Evolutionary conservation across 2,329 filamentous ascomycete genomes (phyloP).

Genomic region (Alternaria infectoria): DNA sequence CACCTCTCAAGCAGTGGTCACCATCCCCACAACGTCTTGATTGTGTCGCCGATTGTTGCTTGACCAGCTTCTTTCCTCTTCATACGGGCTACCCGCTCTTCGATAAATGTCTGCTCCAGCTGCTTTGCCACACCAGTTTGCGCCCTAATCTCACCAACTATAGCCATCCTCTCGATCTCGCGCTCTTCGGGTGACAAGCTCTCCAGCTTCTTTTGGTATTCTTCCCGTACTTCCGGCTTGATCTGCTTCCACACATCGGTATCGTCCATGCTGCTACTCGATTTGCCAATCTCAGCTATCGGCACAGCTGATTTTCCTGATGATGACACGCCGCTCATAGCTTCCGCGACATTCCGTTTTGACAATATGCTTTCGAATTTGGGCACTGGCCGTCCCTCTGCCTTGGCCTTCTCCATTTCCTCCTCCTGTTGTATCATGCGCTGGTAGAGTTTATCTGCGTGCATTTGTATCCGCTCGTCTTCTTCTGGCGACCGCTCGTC

Average conservation of each 20-base stretch:
- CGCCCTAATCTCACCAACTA: constrained; percentile 44
- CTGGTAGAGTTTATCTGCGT: constrained; percentile 89
- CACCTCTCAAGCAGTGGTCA: constrained; percentile 18
- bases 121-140: constrained; percentile 39
- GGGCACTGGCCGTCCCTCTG: constrained; percentile 60
- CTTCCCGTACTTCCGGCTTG: constrained; percentile 36
- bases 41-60: constrained; percentile 46
- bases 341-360: constrained; percentile 38
- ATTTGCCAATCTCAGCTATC: constrained; percentile 1
- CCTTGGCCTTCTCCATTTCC: constrained; percentile 72
- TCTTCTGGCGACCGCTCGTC: constrained; percentile 72
- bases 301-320: constrained; percentile 9
- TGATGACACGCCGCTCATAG: constrained; percentile 26
- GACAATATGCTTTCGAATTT: constrained; percentile 64
- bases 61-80: constrained; percentile 45
- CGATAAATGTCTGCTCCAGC: constrained; percentile 41
- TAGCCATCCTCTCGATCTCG: constrained; percentile 43
- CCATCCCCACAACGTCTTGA: constrained; percentile 49
- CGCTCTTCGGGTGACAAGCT: constrained; percentile 37
- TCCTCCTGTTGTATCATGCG: constrained; percentile 84
- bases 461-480: constrained; percentile 87
- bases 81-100: constrained; percentile 45
- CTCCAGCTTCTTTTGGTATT: constrained; percentile 44
- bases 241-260: constrained; percentile 40
- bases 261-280: constrained; percentile 11